Conservation (phyloP, 2,329 filamentous ascomycete species). For the Aspergillus sp. region DNA sequence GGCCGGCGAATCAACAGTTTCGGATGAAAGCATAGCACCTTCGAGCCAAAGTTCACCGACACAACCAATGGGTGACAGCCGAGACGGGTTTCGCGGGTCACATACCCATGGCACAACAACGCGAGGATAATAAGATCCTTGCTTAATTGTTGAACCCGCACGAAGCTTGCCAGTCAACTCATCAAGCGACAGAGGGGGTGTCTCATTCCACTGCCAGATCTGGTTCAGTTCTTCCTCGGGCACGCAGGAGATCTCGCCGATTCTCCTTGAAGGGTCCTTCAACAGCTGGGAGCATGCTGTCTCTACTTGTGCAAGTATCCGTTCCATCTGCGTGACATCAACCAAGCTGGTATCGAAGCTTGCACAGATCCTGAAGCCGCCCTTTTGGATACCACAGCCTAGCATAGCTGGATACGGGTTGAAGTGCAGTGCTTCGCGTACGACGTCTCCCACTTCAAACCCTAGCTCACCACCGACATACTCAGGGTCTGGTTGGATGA, state of each 20-base stretch:
- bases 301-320: slow-evolving; percentile 38
- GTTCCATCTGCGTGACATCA: slow-evolving; percentile 36
- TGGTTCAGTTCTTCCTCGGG: slow-evolving; percentile 38
- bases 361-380: slow-evolving; percentile 45
- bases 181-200: slow-evolving; percentile 36
- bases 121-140: slow-evolving; percentile 35
- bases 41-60: slow-evolving; percentile 44
- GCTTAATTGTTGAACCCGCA: slow-evolving; percentile 20
- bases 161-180: slow-evolving; percentile 23
- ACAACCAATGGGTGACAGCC: slow-evolving; percentile 44
- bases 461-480: slow-evolving; percentile 39
- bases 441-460: slow-evolving; percentile 36
- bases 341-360: slow-evolving; percentile 45
- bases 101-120: slow-evolving; percentile 30
- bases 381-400: slow-evolving; percentile 45
- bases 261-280: slow-evolving; percentile 23
- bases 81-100: slow-evolving; percentile 29
- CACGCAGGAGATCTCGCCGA: slow-evolving; percentile 40
- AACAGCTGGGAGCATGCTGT: slow-evolving; percentile 27
- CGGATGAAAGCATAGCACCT: slow-evolving; percentile 30
- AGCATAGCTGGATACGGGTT: slow-evolving; percentile 53
- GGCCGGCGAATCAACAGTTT: slow-evolving; percentile 22
- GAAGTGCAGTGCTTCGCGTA: slow-evolving; percentile 41
- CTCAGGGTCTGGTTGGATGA: slow-evolving; percentile 42
- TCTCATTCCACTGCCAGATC: slow-evolving; percentile 47